Evolutionary conservation across 495 filamentous ascomycete species (phyloP).

Genomic region (Tricharina praecox): DNA sequence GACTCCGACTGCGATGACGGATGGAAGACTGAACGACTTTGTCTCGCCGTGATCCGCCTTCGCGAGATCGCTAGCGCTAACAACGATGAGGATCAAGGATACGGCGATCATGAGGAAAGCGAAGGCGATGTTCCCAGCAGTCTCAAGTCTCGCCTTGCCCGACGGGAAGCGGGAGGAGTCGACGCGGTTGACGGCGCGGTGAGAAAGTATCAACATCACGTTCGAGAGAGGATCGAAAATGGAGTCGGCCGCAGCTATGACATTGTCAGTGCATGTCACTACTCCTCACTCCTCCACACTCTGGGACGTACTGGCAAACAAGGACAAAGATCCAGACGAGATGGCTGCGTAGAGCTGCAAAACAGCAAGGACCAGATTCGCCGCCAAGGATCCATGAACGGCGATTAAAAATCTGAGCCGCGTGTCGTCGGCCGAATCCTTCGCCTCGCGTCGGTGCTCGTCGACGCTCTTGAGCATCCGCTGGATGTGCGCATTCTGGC

Average conservation of each 20-base stretch:
- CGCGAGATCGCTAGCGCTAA: slow-evolving; percentile 55
- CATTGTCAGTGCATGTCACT: not conserved
- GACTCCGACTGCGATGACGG: slow-evolving; percentile 69
- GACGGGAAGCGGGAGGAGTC: slow-evolving; percentile 82
- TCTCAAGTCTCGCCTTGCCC: slow-evolving; percentile 89
- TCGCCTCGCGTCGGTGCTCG: slow-evolving; percentile 67
- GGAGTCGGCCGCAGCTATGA: slow-evolving; percentile 67
- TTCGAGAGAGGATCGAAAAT: slow-evolving; percentile 92
- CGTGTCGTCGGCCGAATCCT: slow-evolving; percentile 62
- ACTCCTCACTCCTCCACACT: too few relatives aligned
- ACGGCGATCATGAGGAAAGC: slow-evolving; percentile 93
- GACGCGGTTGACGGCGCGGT: slow-evolving; percentile 75
- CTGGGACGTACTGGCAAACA: slow-evolving; percentile 53
- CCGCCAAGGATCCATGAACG: slow-evolving; percentile 72
- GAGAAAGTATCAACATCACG: slow-evolving; percentile 68
- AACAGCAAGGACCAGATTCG: slow-evolving; percentile 60
- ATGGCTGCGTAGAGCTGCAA: slow-evolving; percentile 82
- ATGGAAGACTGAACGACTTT: slow-evolving; percentile 60
- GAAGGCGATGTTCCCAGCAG: slow-evolving; percentile 90
- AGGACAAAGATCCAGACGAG: slow-evolving; percentile 70
- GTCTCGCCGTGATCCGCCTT: slow-evolving; percentile 29
- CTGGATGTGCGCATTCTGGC: slow-evolving; percentile 86
- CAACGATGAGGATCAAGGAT: slow-evolving; percentile 76
- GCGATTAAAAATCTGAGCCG: slow-evolving; percentile 52
- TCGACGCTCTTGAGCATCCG: slow-evolving; percentile 81